Evolutionary conservation across 2,329 filamentous ascomycete genomes (phyloP), one percentile per base, ranked within the genome.

Genomic region (Verticillium isaacii): DNA sequence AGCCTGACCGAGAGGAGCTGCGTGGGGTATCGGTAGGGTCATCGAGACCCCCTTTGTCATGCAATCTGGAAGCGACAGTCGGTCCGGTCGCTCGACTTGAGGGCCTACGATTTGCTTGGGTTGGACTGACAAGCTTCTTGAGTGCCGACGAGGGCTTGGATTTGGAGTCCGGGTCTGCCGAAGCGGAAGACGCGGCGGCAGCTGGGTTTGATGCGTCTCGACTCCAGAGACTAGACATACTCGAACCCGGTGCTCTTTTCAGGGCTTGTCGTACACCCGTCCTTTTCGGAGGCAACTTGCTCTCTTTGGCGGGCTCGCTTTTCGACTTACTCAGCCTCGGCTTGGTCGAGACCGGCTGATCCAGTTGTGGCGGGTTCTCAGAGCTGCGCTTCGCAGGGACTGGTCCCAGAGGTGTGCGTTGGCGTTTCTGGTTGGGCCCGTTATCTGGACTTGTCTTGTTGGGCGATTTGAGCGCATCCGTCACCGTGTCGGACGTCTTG

Each of bases 261-360:
- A 87, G 70, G 3, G 77, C 84, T 60, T 81, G 79, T 39, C 82
- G 80, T 52, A 86, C 71, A 1, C 79, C 73, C 1, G 72, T 68
- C 63, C 74, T 83, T 67, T 81, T 84, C 56, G 84, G 82, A 11
- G 62, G 58, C 1, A 66, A 32, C 32, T 71, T 74, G 45, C n/a
- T 25, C 2, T 62, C 60, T 12, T 56, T 57, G 58, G 55, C 59
- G 60, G 69, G 62, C 2, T 74, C 65, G 9, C 63, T 52, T 63
- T 71, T 74, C 56, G 63, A 45, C 58, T 69, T 77, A 57, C 74
- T 77, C 2, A 70, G 41, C 15, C 68, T 17, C 17, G 68, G 58
- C 32, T 67, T 70, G 62, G 68, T 72, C 17, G 63, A 68, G 32
- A 65, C 68, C 55, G 66, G 65, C 50, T 60, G 62, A 56, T n/a